Percentiles rank a stretch among this genome's conserved stretches.
Evolutionary conservation across 1,284 basidiomycete species (phyloP).

Genomic region (Heliocybe sulcata): DNA sequence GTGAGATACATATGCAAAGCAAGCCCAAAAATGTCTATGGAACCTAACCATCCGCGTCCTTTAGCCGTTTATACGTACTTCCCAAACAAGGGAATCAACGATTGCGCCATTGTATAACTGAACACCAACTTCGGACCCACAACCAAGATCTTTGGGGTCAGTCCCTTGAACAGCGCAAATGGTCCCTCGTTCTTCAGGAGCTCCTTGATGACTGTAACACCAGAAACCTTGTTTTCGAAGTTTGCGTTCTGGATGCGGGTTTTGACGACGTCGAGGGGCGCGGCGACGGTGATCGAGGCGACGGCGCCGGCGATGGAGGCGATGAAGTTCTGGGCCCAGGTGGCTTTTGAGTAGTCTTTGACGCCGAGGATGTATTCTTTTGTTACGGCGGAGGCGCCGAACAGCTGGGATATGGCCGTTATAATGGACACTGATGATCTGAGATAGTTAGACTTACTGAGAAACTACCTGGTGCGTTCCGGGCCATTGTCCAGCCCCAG

Average conservation of each 20-base stretch:
- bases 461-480: slow-evolving; percentile 95
- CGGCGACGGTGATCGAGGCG: slow-evolving; percentile 93
- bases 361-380: slow-evolving; percentile 93
- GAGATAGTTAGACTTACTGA: slow-evolving; percentile 51
- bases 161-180: slow-evolving; percentile 92
- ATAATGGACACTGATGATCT: background rate
- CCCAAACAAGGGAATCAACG: slow-evolving; percentile 89
- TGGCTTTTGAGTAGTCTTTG: slow-evolving; percentile 86
- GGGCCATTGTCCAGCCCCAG: slow-evolving; percentile 98
- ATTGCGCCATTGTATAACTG: slow-evolving; percentile 96
- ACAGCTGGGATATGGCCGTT: slow-evolving; percentile 54
- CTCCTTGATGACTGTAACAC: slow-evolving; percentile 83
- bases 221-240: slow-evolving; percentile 89
- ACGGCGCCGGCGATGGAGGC: slow-evolving; percentile 93
- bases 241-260: slow-evolving; percentile 98
- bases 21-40: background rate
- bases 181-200: slow-evolving; percentile 85
- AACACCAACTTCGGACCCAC: slow-evolving; percentile 98
- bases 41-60: background rate
- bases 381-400: slow-evolving; percentile 91
- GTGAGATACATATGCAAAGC: background rate
- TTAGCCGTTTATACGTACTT: slow-evolving; percentile 62
- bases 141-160: slow-evolving; percentile 95
- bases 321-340: slow-evolving; percentile 94
- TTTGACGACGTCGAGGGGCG: slow-evolving; percentile 95